Percentiles rank a stretch among this genome's conserved stretches.
Evolutionary conservation across 331 rosid genomes (phyloP).

Genomic region (Arachis monticola): DNA sequence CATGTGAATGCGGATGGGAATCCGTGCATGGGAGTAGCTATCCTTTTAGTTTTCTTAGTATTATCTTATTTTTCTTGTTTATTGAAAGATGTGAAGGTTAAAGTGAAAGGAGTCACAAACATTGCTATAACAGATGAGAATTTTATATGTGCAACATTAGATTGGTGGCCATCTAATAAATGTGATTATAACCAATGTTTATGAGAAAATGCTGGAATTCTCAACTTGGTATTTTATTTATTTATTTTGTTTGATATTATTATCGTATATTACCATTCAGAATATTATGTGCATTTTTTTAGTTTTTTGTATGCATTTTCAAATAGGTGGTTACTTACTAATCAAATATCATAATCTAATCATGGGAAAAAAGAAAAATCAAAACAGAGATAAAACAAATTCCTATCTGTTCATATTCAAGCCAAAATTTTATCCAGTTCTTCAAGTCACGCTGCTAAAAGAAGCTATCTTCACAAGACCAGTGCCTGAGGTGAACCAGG

Average conservation of each 20-base stretch:
- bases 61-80: conserved; percentile 26
- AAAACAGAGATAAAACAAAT: too few relatives aligned
- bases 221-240: conserved; percentile 52
- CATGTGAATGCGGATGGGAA: conserved; percentile 1
- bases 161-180: conserved; percentile 71
- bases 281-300: background rate
- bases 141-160: conserved; percentile 70
- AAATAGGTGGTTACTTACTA: too few relatives aligned
- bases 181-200: conserved; percentile 66
- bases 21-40: background rate
- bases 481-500: too few relatives aligned
- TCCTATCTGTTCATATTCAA: too few relatives aligned
- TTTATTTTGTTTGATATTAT: background rate
- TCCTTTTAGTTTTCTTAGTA: conserved; percentile 3
- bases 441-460: too few relatives aligned
- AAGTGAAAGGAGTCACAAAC: conserved; percentile 43
- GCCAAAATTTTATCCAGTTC: too few relatives aligned
- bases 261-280: background rate
- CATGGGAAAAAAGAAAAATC: too few relatives aligned
- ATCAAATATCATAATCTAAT: too few relatives aligned
- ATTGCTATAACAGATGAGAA: conserved; percentile 57
- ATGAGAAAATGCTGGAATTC: conserved; percentile 54
- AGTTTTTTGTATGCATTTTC: too few relatives aligned
- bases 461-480: too few relatives aligned
- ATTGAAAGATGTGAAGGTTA: conserved; percentile 47